Base-by-base conservation (phyloP, 495 filamentous ascomycete genomes). In the Tuber melanosporum region DNA sequence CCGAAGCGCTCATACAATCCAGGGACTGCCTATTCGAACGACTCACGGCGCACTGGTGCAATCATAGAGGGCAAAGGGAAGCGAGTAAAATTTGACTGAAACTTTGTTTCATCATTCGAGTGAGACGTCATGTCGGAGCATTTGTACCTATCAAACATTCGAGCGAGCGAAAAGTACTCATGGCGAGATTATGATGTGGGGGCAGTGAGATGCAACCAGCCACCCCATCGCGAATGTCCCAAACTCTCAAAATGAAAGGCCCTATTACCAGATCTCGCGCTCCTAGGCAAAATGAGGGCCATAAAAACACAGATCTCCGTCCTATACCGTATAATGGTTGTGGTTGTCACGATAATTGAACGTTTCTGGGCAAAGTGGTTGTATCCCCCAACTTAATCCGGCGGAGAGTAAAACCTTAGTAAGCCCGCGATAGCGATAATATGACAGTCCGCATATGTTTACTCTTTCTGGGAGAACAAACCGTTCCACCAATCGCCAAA, bases 31-130 rank as follows among this genome's bases (percentile, higher is more conserved):
- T 84, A 85, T 74, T 86, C 86, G 44, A 85, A 81, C 70, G 87
- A 86, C 66, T 84, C 85, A 74, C 83, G 91, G 81, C 86, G 89
- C 76, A 94, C 91, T 47, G 92, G 92, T 71, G 92, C 90, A 14
- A 93, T 95, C 84, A 91, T 94, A 20, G 90, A 91, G 83, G 86
- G 87, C n/a, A 86, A 91, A 77, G 95, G 95, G 70, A 93, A 90
- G 86, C 98, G 95, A 86, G 89, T 87, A 71, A 93, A 89, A 0
- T 97, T 98, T 85, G 92, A 93, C 3, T 66, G 57, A 66, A 26
- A 66, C 26, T 15, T 32, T 32, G 32, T 10, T 14, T 4, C 57
- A 66, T 66, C 12, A 66, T 66, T 66, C 57, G 57, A 66, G 57
- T 66, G 57, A 66, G 57, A 66, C 14, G 14, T 66, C 57, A 19